phyloP scores from a whole-genome alignment of 2,329 filamentous ascomycete species.

The Ophiocordyceps camponoti-floridani region DNA sequence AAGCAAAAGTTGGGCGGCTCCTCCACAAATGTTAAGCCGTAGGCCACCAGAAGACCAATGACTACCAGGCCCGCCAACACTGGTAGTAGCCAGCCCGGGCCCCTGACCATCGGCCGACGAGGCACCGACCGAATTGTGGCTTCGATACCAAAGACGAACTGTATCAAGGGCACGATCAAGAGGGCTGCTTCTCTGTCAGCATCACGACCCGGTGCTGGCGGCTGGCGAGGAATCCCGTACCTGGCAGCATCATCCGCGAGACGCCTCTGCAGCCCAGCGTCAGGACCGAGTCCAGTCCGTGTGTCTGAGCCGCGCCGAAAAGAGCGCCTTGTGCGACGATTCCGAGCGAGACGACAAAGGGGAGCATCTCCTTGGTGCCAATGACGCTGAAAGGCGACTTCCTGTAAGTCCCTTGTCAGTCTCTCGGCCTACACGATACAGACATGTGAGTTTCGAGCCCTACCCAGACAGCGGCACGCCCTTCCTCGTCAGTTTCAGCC shows the following conservation, averaged over 20 bases:
- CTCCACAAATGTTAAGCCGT: conserved; percentile 37
- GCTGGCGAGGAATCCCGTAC: conserved; percentile 17
- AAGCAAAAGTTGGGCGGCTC: conserved; percentile 43
- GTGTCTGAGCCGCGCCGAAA: conserved; percentile 38
- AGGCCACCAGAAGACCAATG: conserved; percentile 34
- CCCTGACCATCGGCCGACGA: conserved; percentile 35
- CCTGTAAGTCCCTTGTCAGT: conserved; percentile 10
- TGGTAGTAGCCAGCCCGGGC: conserved; percentile 39
- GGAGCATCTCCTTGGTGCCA: conserved; percentile 29
- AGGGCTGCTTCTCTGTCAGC: conserved; percentile 26
- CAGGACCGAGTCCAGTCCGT: conserved; percentile 31
- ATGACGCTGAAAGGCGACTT: conserved; percentile 18
- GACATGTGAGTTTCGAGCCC: neutral
- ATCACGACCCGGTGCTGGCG: neutral
- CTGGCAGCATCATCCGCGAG: conserved; percentile 41
- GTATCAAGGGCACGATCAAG: conserved; percentile 48
- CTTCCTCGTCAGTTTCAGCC: conserved; percentile 24
- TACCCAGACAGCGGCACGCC: conserved; percentile 24
- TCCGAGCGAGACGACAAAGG: conserved; percentile 36
- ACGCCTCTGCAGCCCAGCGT: conserved; percentile 32
- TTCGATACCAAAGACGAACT: conserved; percentile 48
- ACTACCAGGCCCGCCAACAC: conserved; percentile 35
- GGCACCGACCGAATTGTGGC: conserved; percentile 36
- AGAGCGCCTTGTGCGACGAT: conserved; percentile 39
- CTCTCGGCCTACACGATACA: neutral